Percentiles rank a stretch among this genome's conserved stretches.
These are phyloP conservation scores for Rhodotorula mucilaginosa DNA, from an alignment of 1,284 basidiomycete genomes.

Conservation along the genomic window DNA sequence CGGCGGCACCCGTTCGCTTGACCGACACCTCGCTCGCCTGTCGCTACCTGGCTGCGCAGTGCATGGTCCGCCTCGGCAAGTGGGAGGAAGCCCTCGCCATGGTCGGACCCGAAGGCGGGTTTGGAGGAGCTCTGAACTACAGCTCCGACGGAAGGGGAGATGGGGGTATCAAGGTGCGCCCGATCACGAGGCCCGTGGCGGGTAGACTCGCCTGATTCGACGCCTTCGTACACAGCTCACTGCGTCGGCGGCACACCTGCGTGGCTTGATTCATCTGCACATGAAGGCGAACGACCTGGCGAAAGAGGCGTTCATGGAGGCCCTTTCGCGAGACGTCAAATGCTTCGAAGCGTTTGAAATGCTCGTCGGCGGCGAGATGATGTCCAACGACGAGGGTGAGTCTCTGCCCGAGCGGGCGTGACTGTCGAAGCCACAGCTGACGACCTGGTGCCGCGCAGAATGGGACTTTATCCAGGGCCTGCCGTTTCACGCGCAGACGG, in stretches of 20 bases:
- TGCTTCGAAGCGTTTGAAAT: slow-evolving; percentile 95
- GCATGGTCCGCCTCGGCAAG: slow-evolving; percentile 86
- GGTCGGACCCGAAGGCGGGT: slow-evolving; percentile 65
- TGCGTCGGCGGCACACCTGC: slow-evolving; percentile 90
- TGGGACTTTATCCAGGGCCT: slow-evolving; percentile 92
- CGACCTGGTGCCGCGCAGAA: slow-evolving; percentile 57
- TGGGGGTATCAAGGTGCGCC: slow-evolving; percentile 49
- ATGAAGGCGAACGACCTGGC: slow-evolving; percentile 84
- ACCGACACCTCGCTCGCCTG: slow-evolving; percentile 91
- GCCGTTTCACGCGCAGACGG: slow-evolving; percentile 74
- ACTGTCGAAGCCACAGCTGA: slow-evolving; percentile 17
- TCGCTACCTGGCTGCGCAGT: slow-evolving; percentile 89
- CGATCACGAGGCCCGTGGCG: too few relatives aligned
- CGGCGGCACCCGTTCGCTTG: slow-evolving; percentile 50
- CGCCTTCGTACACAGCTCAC: slow-evolving; percentile 64
- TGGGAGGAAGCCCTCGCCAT: slow-evolving; percentile 91
- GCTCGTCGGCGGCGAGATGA: slow-evolving; percentile 86
- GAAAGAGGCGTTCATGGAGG: slow-evolving; percentile 91
- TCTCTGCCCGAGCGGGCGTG: slow-evolving; percentile 13
- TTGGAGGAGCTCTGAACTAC: slow-evolving; percentile 1
- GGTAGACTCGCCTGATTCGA: background rate
- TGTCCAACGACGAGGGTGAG: slow-evolving; percentile 84
- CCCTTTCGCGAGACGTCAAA: slow-evolving; percentile 89
- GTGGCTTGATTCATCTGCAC: slow-evolving; percentile 90
- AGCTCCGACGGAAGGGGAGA: slow-evolving; percentile 41